Evolutionary conservation across 257 asterid species (phyloP), one percentile per base, ranked within the genome.

Genomic region (Fraxinus anomala): DNA sequence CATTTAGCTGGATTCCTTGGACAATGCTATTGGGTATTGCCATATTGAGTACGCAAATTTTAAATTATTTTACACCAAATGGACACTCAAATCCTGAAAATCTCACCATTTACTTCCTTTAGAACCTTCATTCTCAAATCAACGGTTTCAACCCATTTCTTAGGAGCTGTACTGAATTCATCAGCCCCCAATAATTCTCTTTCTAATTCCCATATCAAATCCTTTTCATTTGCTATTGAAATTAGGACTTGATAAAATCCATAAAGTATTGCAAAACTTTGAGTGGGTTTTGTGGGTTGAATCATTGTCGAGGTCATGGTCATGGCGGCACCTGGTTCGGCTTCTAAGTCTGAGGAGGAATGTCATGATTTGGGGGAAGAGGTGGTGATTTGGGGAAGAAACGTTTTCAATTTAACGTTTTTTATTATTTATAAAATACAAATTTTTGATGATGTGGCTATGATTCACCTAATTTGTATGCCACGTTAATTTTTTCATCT

Each of bases 321-420:
- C 78, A 91, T 95, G 98, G 44, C 92, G 14, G 88, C 88, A 6
- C 49, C 88, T 12, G 82, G 91, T 31, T 83, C 98, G 6, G 90
- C 81, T 78, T 93, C 87, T 69, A 95, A 90, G 75, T 87, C 99
- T 16, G 97, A 95, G 78, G 97, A 93, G 73, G 99, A 93, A 79
- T 95, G 99, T 0, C 30, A 1, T 28, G 30, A 1, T 28, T 28
- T 28, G 30, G 30, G 30, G 1, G 30, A 28, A 28, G 30, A 28
- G n/a, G n/a, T n/a, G 30, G 30, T 28, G 30, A 28, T 28, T 28
- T 28, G 30, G 30, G 30, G 1, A 28, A 28, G 30, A 28, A 28
- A 28, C 0, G 30, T 28, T 28, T 1, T 28, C 30, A 28, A 28
- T 28, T 28, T 0, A 28, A 28, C 30, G 0, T 28, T 28, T 28